Conservation (phyloP, 768 basidiomycete genomes). For the Megacollybia marginata region DNA sequence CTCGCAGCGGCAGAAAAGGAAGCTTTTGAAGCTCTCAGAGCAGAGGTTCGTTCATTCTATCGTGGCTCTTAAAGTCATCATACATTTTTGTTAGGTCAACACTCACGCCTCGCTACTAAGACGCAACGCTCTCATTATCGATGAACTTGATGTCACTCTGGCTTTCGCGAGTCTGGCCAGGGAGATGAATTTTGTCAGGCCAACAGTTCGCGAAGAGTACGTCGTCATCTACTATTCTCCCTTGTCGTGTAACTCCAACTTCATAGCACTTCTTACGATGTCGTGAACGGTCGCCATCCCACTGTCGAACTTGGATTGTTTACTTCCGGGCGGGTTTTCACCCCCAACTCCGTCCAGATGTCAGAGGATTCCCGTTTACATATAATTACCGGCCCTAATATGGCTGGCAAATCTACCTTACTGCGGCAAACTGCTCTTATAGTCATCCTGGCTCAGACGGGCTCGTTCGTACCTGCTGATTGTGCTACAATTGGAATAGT, state of each 20-base stretch:
- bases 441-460: slow-evolving; percentile 83
- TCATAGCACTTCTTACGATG: slow-evolving; percentile 48
- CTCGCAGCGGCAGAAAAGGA: slow-evolving; percentile 59
- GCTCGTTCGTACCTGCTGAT: slow-evolving; percentile 91
- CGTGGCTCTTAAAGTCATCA: not conserved
- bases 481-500: slow-evolving; percentile 75
- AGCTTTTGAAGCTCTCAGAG: slow-evolving; percentile 62
- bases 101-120: slow-evolving; percentile 48
- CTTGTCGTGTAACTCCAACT: not conserved
- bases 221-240: slow-evolving; percentile 11
- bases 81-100: slow-evolving; percentile 47
- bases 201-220: slow-evolving; percentile 64
- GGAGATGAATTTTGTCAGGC: slow-evolving; percentile 72
- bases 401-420: slow-evolving; percentile 92
- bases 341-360: slow-evolving; percentile 73
- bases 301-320: slow-evolving; percentile 87
- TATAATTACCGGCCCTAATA: slow-evolving; percentile 89
- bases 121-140: slow-evolving; percentile 69
- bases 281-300: slow-evolving; percentile 83
- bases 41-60: slow-evolving; percentile 34
- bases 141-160: slow-evolving; percentile 81
- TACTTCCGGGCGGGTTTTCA: slow-evolving; percentile 67
- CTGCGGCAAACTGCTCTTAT: slow-evolving; percentile 90
- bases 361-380: slow-evolving; percentile 59
- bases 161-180: slow-evolving; percentile 76